Base-by-base conservation (phyloP, 2,329 filamentous ascomycete species). In the Nemania sp. region DNA sequence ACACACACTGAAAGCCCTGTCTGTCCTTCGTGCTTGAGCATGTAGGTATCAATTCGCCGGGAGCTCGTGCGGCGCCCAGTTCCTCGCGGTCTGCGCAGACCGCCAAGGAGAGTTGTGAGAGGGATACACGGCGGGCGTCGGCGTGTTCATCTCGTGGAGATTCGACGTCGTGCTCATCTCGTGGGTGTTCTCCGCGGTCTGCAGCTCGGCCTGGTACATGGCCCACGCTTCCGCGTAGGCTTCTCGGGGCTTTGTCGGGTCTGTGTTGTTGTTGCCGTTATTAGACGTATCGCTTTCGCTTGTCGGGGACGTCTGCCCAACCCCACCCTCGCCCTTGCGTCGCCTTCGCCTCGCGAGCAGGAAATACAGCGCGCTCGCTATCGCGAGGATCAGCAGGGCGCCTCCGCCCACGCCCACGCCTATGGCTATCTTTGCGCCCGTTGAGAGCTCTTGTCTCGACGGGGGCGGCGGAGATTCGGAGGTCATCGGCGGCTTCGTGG, bases 111-210 rank as follows among this genome's bases (percentile, higher is more conserved):
- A 29, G 7, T 29, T 29, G 25, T 29, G 25, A 29, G 3, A 29
- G 25, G 25, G 25, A 7, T 29, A 29, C 7, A 7, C 25, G 7
- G 25, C 3, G 7, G 25, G 25, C 7, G 42, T 20, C 9, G 15
- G 7, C 4, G 4, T 29, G 25, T 29, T 29, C 25, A 29, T 29
- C 35, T 39, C 35, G 35, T 4, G 35, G 4, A 25, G 35, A 15
- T 49, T 49, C 21, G 45, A 29, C 35, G 45, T 11, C 11, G 53
- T 56, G 5, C 20, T 18, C 53, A 56, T 56, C 25, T 56, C 53
- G 9, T 49, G 53, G 4, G 53, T 42, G n/a, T 56, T 56, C 5
- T 50, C n/a, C 13, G 17, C 45, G 1, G 45, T 50, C 45, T 42
- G 46, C 25, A 56, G 21, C 29, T 56, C 54, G 7, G 45, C 11